A percentile compares a stretch with the other conserved stretches of the same genome.
Conservation (phyloP, 2,329 filamentous ascomycete species). For the Fusarium brachygibbosum region DNA sequence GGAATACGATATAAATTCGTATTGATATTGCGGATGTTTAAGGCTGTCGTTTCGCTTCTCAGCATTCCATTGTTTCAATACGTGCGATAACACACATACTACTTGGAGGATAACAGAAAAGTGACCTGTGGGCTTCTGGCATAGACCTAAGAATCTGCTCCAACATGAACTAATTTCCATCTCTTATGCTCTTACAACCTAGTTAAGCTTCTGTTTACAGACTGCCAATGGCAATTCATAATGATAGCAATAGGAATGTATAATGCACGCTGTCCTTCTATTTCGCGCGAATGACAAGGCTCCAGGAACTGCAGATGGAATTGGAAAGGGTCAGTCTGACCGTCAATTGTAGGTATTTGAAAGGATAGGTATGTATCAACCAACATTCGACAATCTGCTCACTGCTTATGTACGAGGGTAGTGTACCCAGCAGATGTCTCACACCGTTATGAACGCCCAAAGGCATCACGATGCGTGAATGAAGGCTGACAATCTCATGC, state of each 20-base stretch:
- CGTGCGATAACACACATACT: not conserved
- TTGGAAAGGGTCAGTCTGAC: not conserved
- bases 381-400: constrained; percentile 47
- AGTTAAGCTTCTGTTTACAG: no score
- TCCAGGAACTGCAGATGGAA: not conserved
- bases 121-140: no score
- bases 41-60: not conserved
- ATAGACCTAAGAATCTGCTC: no score
- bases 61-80: no score
- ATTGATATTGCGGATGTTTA: not conserved
- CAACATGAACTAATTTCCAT: no score
- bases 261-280: not conserved
- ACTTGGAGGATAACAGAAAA: no score
- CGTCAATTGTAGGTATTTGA: not conserved
- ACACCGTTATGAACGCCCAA: constrained; percentile 49
- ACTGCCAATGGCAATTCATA: no score
- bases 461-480: constrained; percentile 47
- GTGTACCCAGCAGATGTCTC: constrained; percentile 56
- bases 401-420: constrained; percentile 50
- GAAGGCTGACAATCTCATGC: constrained; percentile 52
- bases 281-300: not conserved
- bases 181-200: no score
- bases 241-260: not conserved
- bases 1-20: constrained; percentile 27
- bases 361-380: constrained; percentile 50